These are phyloP conservation scores for Chenopodium album DNA, from an alignment of 148 eudicot species.

Conservation along the genomic window DNA sequence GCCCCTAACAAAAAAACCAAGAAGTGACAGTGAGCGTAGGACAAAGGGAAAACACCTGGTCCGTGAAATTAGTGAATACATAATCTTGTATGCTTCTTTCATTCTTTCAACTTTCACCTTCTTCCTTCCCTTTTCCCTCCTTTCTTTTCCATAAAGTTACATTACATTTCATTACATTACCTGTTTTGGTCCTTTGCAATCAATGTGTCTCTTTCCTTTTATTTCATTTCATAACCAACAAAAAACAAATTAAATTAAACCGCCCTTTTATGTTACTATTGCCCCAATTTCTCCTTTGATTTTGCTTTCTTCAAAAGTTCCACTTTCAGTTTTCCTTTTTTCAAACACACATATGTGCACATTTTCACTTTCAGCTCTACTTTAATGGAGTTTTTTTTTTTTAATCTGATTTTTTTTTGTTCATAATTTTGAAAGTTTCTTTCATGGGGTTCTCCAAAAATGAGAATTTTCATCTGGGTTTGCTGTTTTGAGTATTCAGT, in stretches of 20 bases:
- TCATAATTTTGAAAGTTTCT: neutral
- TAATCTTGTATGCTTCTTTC: neutral
- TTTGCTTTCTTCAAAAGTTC: conserved; percentile 24
- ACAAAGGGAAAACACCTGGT: conserved; percentile 33
- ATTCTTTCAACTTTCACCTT: neutral
- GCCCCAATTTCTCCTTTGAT: conserved; percentile 24
- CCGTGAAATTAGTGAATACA: conserved; percentile 22
- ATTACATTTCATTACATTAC: neutral
- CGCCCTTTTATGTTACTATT: conserved; percentile 1
- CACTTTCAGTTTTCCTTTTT: conserved; percentile 8
- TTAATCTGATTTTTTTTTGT: no score
- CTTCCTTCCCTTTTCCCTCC: conserved; percentile 1
- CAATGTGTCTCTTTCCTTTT: conserved; percentile 25
- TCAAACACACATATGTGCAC: neutral
- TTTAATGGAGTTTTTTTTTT: neutral
- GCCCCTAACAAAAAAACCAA: neutral
- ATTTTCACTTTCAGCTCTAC: neutral
- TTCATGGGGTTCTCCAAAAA: neutral
- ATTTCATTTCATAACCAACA: neutral
- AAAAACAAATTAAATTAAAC: neutral
- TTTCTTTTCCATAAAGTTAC: conserved; percentile 22
- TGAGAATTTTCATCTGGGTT: conserved; percentile 23
- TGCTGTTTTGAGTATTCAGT: neutral
- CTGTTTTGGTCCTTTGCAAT: conserved; percentile 31
- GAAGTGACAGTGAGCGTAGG: neutral